These are phyloP conservation scores for Lagenaria siceraria DNA, from an alignment of 306 rosid species.

Conservation along the genomic window DNA sequence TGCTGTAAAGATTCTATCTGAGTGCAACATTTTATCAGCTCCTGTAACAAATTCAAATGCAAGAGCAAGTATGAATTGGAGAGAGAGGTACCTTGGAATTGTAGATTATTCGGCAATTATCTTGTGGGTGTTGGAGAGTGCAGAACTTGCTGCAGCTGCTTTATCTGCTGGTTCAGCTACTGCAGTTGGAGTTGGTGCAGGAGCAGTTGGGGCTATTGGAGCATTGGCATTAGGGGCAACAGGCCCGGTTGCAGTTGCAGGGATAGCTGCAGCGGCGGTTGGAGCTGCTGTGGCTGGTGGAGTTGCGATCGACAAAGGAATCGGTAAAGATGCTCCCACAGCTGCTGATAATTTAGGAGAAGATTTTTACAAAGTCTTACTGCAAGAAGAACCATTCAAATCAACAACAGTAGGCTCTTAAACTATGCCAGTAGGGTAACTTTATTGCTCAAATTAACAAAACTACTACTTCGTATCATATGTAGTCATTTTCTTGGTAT, in stretches of 20 bases:
- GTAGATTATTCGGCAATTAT: constrained; percentile 70
- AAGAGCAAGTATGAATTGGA: constrained; percentile 46
- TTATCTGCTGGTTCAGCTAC: constrained; percentile 71
- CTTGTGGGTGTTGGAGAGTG: constrained; percentile 91
- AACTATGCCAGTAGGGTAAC: not conserved
- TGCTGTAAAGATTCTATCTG: constrained; percentile 61
- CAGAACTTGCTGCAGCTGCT: constrained; percentile 76
- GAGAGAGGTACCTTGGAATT: constrained; percentile 66
- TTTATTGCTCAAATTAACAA: not conserved
- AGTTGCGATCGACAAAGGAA: constrained; percentile 39
- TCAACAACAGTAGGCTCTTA: constrained; percentile 65
- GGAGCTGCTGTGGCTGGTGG: constrained; percentile 90
- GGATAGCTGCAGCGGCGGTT: constrained; percentile 81
- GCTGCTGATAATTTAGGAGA: constrained; percentile 63
- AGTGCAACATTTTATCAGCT: constrained; percentile 72
- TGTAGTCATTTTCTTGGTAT: not conserved
- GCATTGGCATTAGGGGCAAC: constrained; percentile 72
- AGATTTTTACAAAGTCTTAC: constrained; percentile 70
- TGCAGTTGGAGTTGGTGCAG: constrained; percentile 79
- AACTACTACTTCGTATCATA: not conserved
- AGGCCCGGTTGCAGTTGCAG: constrained; percentile 75
- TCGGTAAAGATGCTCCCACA: constrained; percentile 60
- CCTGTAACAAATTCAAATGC: constrained; percentile 59
- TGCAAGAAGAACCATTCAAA: constrained; percentile 89
- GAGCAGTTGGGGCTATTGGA: constrained; percentile 70